A percentile compares a stretch with the other conserved stretches of the same genome.
Conservation (phyloP, 1,284 basidiomycete species). For the Cerioporus squamosus region DNA sequence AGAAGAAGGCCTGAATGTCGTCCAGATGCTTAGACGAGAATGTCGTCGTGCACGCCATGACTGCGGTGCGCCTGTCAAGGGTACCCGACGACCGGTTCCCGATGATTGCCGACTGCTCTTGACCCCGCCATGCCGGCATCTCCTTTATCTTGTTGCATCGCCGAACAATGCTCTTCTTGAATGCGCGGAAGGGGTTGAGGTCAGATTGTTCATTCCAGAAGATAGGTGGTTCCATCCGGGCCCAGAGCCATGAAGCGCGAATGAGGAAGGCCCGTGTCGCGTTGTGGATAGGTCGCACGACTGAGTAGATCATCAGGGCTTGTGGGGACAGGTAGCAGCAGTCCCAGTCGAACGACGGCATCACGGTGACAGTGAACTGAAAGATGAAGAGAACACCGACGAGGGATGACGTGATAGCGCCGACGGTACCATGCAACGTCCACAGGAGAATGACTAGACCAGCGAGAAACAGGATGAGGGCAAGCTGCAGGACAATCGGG, state of each 20-base stretch:
- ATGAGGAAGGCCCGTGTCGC: not conserved
- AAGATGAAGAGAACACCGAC: conserved; percentile 12
- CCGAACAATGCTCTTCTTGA: not conserved
- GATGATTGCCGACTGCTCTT: not conserved
- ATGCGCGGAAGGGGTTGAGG: not conserved
- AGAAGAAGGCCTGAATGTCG: not conserved
- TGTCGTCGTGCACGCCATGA: not conserved
- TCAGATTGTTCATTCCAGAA: not conserved
- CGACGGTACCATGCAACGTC: conserved; percentile 22
- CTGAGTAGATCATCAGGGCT: conserved; percentile 6
- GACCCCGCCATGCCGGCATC: not conserved
- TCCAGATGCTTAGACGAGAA: not conserved
- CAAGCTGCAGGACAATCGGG: conserved; percentile 28
- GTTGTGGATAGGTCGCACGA: not conserved
- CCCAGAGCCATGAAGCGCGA: not conserved
- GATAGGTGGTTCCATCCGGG: not conserved
- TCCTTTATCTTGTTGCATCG: not conserved
- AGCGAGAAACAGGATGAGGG: conserved; percentile 25
- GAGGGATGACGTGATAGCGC: conserved; percentile 6
- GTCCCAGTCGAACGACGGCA: conserved; percentile 13
- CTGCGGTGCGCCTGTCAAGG: not conserved
- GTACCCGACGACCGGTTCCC: not conserved
- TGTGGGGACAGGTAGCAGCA: conserved; percentile 25
- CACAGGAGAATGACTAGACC: conserved; percentile 27
- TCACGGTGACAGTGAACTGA: conserved; percentile 6